Evolutionary conservation across 2,329 filamentous ascomycete species (phyloP), one percentile per base, ranked within the genome.

Genomic region (Pestalotiopsis sp.): DNA sequence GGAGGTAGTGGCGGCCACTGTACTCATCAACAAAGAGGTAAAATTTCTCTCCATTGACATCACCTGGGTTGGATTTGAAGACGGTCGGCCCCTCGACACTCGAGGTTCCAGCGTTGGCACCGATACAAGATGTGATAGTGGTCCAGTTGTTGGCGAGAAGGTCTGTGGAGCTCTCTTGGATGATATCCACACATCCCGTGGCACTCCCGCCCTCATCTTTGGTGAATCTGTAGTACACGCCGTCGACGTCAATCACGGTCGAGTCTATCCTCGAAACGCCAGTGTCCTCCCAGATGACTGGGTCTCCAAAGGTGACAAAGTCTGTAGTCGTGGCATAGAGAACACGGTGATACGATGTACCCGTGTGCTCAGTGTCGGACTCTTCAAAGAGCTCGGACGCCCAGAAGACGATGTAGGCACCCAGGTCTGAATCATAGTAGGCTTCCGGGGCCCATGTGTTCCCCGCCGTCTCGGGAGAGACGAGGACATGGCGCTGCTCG

Each of bases 21-120:
- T 86, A 88, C 71, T 88, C 86, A 60, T 88, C 86, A 0, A 87
- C 84, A 60, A 88, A 87, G 0, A 88, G 82, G 71, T 87, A 88
- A 71, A 81, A 88, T 73, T 86, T 87, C 17, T 86, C 79, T 9
- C 86, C 86, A 66, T 86, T 79, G 3, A 81, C 79, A 69, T 88
- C 86, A 0, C 76, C 77, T 0, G 82, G 74, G 69, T 88, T 88
- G 0, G 84, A 76, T 70, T 83, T 84, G 79, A 88, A 88, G 0
- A 82, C 76, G 0, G 85, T 86, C 0, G 86, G 86, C 0, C 86
- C 86, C 68, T 88, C 86, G 0, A 87, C 84, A 0, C 79, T 80
- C 11, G 76, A 75, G 0, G 83, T 83, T 0, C 86, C 86, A 0
- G 86, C 86, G 3, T 86, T 79, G 7, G 75, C 75, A 1, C 85